Conservation (phyloP, 306 rosid genomes). For the Canavalia gladiata region DNA sequence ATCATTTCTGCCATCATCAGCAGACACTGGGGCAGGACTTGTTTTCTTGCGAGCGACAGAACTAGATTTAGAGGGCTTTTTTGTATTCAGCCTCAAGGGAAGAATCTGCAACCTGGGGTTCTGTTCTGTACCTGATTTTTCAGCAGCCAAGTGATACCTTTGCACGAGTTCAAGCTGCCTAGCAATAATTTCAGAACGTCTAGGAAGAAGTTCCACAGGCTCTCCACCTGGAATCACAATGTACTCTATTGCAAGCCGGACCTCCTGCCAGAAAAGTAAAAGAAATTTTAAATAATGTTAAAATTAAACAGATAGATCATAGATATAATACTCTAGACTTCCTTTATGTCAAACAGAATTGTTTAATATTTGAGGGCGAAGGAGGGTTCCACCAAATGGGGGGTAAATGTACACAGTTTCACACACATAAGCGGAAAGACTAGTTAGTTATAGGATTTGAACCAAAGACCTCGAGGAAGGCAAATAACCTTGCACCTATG, state of each 20-base stretch:
- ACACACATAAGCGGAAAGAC: too few relatives aligned
- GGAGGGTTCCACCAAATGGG: too few relatives aligned
- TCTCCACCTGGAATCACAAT: conserved; percentile 99
- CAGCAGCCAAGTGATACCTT: conserved; percentile 91
- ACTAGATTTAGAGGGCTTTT: conserved; percentile 58
- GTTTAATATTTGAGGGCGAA: neutral
- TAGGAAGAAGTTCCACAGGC: conserved; percentile 97
- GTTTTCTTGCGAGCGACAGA: conserved; percentile 56
- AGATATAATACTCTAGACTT: neutral
- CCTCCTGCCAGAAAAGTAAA: conserved; percentile 72
- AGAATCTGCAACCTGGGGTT: conserved; percentile 98
- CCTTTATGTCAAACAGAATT: neutral
- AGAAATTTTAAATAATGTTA: neutral
- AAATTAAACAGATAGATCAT: neutral
- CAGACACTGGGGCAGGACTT: conserved; percentile 50
- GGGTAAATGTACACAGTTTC: too few relatives aligned
- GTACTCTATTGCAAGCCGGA: conserved; percentile 95
- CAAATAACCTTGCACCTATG: too few relatives aligned
- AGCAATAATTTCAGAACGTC: conserved; percentile 88
- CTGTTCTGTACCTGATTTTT: conserved; percentile 88
- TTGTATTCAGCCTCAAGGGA: conserved; percentile 70
- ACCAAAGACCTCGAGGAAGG: too few relatives aligned
- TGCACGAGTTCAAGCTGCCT: conserved; percentile 91
- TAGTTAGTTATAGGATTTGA: too few relatives aligned
- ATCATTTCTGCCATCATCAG: conserved; percentile 54